Evolutionary conservation across 768 basidiomycete species (phyloP).

Genomic region (Hericium alpestre): DNA sequence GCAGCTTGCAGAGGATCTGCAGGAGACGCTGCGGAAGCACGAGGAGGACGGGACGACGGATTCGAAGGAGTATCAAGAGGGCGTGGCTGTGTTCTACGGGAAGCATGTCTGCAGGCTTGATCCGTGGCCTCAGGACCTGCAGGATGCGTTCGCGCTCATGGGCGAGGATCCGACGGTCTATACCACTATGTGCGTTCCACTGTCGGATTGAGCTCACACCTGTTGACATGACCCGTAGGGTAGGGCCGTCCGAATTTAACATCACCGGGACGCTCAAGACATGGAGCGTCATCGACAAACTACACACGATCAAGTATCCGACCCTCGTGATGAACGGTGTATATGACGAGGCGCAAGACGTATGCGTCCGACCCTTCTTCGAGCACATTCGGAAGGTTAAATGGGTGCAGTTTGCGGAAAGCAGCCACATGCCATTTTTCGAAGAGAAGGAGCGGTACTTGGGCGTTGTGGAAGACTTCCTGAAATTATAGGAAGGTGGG

Average conservation of each 20-base stretch:
- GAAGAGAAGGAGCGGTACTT: slow-evolving; percentile 1
- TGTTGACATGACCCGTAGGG: slow-evolving; percentile 4
- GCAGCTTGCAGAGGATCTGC: slow-evolving; percentile 31
- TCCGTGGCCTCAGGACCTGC: slow-evolving; percentile 33
- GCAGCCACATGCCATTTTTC: slow-evolving; percentile 1
- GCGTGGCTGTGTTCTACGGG: slow-evolving; percentile 30
- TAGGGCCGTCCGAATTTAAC: slow-evolving; percentile 27
- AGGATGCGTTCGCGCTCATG: slow-evolving; percentile 21
- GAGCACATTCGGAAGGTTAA: slow-evolving; percentile 28
- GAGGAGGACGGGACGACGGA: slow-evolving; percentile 35
- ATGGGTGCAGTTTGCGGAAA: slow-evolving; percentile 20
- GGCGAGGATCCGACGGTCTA: slow-evolving; percentile 39
- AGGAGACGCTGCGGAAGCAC: slow-evolving; percentile 31
- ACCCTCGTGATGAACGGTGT: slow-evolving; percentile 29
- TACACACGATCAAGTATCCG: slow-evolving; percentile 29
- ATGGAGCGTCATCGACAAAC: slow-evolving; percentile 36
- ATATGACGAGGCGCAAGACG: slow-evolving; percentile 32
- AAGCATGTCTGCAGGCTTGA: slow-evolving; percentile 33
- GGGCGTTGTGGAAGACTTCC: background rate
- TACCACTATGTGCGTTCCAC: slow-evolving; percentile 29
- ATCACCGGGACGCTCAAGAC: slow-evolving; percentile 30
- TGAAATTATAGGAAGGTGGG: background rate
- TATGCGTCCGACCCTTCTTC: slow-evolving; percentile 26
- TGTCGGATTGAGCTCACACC: background rate
- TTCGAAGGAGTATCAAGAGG: slow-evolving; percentile 34